Base-by-base conservation (phyloP, 129 eudicot genomes). In the Arctium minus region DNA sequence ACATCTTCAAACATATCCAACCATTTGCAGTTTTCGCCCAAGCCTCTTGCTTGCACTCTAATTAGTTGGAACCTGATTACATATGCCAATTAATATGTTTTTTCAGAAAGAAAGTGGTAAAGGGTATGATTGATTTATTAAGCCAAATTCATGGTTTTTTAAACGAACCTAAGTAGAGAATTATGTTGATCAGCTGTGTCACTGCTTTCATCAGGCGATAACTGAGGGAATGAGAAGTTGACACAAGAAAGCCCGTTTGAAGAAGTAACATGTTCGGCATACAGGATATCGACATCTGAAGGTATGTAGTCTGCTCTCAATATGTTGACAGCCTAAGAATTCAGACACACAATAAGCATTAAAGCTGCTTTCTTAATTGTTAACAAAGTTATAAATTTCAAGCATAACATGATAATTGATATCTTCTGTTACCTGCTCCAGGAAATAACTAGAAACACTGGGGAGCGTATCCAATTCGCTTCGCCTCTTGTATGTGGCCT, bases 1-100 rank as follows among this genome's bases (percentile, higher is more conserved):
- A 92, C 98, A 67, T 96, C 99, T 93, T 96, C 99, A 70, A 96
- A 89, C 98, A 93, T 93, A 71, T 96, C 94, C 56, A 96, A 84
- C 99, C 97, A 96, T 86, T 92, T 96, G 89, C 99, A 93, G 80
- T 86, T 96, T 87, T 96, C 98, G 10, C 90, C 97, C 76, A 88
- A 88, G 68, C 98, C 97, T 84, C 94, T 85, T 30, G 97, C 92
- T 86, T 93, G 99, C 77, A 92, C 92, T 87, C 99, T 89, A 70
- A 96, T 90, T 36, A 96, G 92, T 86, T 96, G 99, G 86, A 84
- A 93, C 75, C 99, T 96, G 86, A 38, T 40, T 15, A 78, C 68
- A 48, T 15, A 13, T 0, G n/a, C 38, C 69, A 74, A 37, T 56
- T 72, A 84, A 22, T 40, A 71, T 27, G 8, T 10, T 39, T 74